Evolutionary conservation across 192 early-diverging fungal genomes (phyloP).

Genomic region (Lobosporangium transversale): DNA sequence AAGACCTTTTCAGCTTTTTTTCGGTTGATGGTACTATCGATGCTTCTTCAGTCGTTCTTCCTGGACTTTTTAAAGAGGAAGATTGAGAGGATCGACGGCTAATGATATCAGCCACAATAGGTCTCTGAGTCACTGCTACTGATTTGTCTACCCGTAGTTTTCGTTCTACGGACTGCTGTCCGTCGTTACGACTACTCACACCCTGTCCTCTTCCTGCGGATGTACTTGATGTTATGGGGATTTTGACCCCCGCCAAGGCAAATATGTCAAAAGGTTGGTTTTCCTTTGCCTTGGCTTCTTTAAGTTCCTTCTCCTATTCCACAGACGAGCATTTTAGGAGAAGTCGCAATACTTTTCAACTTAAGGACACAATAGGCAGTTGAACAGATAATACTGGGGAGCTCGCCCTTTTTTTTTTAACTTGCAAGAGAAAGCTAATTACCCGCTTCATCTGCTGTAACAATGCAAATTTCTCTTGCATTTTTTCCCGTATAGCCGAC

Average conservation of each 20-base stretch:
- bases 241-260: conserved; percentile 38
- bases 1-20: conserved; percentile 46
- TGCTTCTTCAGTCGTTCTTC: not conserved
- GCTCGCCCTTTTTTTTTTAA: too few relatives aligned
- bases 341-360: too few relatives aligned
- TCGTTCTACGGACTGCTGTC: not conserved
- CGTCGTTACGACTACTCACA: not conserved
- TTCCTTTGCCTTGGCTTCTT: conserved; percentile 44
- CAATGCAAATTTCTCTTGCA: conserved; percentile 49
- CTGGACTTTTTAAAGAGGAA: not conserved
- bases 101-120: not conserved
- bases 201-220: not conserved
- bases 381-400: too few relatives aligned
- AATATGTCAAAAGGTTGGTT: conserved; percentile 47
- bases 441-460: conserved; percentile 51
- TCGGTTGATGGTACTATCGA: not conserved
- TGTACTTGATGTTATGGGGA: conserved; percentile 10
- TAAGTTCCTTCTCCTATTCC: conserved; percentile 45
- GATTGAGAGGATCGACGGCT: conserved; percentile 1
- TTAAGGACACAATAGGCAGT: too few relatives aligned
- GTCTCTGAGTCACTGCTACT: not conserved
- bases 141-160: conserved; percentile 10
- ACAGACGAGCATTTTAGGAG: not conserved
- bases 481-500: conserved; percentile 25
- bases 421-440: too few relatives aligned